Conservation (phyloP, 2,329 filamentous ascomycete genomes). For the Botrytis aclada region DNA sequence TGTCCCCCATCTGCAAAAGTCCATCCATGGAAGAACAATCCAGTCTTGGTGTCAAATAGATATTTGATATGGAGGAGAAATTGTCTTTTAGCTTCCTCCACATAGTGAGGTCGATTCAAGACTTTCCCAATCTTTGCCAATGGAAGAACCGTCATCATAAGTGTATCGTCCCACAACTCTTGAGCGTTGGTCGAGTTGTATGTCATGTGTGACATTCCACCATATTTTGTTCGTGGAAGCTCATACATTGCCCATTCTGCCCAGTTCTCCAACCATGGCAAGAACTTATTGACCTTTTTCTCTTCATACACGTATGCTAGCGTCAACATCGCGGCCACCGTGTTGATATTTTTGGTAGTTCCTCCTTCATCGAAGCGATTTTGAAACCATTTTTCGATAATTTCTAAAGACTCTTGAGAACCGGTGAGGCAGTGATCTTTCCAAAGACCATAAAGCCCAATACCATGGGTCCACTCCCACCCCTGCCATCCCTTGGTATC, state of each 20-base stretch:
- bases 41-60: conserved; percentile 67
- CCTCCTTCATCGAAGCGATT: conserved; percentile 51
- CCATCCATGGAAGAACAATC: conserved; percentile 81
- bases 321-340: conserved; percentile 75
- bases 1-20: conserved; percentile 66
- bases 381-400: conserved; percentile 72
- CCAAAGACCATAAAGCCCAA: conserved; percentile 78
- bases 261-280: conserved; percentile 78
- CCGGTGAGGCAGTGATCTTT: conserved; percentile 75
- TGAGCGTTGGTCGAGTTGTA: conserved; percentile 65
- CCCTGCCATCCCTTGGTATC: conserved; percentile 72
- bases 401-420: conserved; percentile 55
- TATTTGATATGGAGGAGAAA: conserved; percentile 78
- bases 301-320: conserved; percentile 76
- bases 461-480: conserved; percentile 81
- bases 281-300: conserved; percentile 63
- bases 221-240: conserved; percentile 66
- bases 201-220: conserved; percentile 42
- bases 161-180: conserved; percentile 80
- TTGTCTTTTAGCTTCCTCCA: conserved; percentile 74
- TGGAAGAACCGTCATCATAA: conserved; percentile 85
- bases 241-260: conserved; percentile 81
- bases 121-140: conserved; percentile 69
- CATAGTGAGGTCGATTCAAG: conserved; percentile 66
- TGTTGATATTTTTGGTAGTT: conserved; percentile 79